Conservation (phyloP, 805 yeast genomes). For the Dipodascus geniculatus region DNA sequence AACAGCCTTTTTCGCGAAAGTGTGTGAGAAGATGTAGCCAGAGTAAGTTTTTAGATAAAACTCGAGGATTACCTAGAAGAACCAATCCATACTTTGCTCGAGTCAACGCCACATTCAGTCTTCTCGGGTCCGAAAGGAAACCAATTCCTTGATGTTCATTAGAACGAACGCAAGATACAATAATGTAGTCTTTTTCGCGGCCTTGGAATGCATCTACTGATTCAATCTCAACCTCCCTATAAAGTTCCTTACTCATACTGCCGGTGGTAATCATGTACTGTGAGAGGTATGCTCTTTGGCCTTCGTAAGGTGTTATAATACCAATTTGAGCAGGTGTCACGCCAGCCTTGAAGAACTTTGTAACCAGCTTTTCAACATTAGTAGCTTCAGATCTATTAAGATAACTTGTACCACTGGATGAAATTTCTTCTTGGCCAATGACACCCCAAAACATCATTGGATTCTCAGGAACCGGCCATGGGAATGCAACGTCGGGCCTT, state of each 20-base stretch:
- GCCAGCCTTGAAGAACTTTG: slow-evolving; percentile 65
- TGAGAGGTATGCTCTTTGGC: slow-evolving; percentile 73
- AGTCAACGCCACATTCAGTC: slow-evolving; percentile 81
- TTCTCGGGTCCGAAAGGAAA: slow-evolving; percentile 71
- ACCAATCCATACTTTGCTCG: slow-evolving; percentile 77
- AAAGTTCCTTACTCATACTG: slow-evolving; percentile 49
- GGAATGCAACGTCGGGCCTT: slow-evolving; percentile 46
- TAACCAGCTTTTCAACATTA: slow-evolving; percentile 71
- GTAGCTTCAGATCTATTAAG: slow-evolving; percentile 82
- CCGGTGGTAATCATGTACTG: slow-evolving; percentile 71
- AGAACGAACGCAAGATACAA: slow-evolving; percentile 73
- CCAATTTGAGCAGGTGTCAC: slow-evolving; percentile 76
- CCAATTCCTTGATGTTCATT: slow-evolving; percentile 68
- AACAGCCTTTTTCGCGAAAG: slow-evolving; percentile 72
- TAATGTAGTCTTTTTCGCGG: slow-evolving; percentile 71
- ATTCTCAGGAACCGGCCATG: slow-evolving; percentile 77
- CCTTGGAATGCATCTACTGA: slow-evolving; percentile 97
- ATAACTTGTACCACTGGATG: slow-evolving; percentile 69
- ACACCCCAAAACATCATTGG: slow-evolving; percentile 98
- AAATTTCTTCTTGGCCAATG: slow-evolving; percentile 79
- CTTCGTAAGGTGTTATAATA: slow-evolving; percentile 89
- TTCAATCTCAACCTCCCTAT: slow-evolving; percentile 71
- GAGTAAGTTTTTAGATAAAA: slow-evolving; percentile 54
- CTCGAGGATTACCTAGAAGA: slow-evolving; percentile 73
- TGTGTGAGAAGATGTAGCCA: slow-evolving; percentile 75